Conservation (phyloP, 2,329 filamentous ascomycete species). For the Bipolaris zeicola region DNA sequence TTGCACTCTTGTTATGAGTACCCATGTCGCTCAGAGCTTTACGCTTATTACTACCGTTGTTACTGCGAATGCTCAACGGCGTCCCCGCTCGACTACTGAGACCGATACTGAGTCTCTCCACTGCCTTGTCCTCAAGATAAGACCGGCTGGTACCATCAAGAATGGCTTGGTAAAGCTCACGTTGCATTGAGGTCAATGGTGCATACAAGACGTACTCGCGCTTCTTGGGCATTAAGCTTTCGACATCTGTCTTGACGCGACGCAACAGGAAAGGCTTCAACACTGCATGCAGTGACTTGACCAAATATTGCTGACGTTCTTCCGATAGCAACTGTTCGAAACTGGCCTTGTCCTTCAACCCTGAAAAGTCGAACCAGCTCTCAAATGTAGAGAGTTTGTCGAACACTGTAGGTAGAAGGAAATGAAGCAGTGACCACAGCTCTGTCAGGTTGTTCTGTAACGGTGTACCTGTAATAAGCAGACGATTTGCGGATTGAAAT, state of each 20-base stretch:
- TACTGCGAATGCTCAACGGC: constrained; percentile 51
- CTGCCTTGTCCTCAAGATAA: constrained; percentile 75
- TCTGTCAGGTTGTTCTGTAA: constrained; percentile 95
- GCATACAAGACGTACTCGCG: constrained; percentile 95
- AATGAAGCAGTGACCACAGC: constrained; percentile 92
- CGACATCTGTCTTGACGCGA: constrained; percentile 90
- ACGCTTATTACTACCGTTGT: constrained; percentile 62
- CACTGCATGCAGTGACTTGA: constrained; percentile 89
- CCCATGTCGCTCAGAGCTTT: constrained; percentile 55
- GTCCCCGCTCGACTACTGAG: constrained; percentile 53
- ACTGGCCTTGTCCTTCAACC: constrained; percentile 80
- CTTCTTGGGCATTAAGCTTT: constrained; percentile 90
- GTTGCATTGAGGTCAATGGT: constrained; percentile 87
- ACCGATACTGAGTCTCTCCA: constrained; percentile 63
- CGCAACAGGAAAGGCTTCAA: constrained; percentile 88
- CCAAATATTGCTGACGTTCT: constrained; percentile 74
- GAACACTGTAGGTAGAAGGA: constrained; percentile 89
- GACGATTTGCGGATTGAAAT: constrained; percentile 86
- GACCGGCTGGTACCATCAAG: constrained; percentile 57
- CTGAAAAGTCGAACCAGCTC: constrained; percentile 96
- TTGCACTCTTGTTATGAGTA: constrained; percentile 71
- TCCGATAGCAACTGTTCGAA: constrained; percentile 81
- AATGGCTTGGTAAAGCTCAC: constrained; percentile 86
- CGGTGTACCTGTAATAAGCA: constrained; percentile 93
- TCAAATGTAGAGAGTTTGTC: constrained; percentile 93